Evolutionary conservation across 192 early-diverging fungal species (phyloP).

Genomic region (Gigaspora rosea): DNA sequence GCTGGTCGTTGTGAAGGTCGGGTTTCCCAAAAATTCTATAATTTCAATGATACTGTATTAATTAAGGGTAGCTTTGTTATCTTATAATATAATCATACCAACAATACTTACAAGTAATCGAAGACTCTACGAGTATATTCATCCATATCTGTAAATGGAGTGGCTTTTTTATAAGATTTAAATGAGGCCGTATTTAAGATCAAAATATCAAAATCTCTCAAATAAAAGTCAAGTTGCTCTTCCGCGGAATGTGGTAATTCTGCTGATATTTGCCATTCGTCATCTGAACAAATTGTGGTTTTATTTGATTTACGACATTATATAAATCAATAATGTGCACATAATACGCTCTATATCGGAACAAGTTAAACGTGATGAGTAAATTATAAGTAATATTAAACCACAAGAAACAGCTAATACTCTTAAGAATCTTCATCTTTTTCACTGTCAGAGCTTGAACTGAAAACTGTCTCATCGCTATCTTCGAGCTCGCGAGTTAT

Average conservation of each 20-base stretch:
- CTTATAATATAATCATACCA: background rate
- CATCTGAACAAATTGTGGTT: background rate
- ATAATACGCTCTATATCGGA: background rate
- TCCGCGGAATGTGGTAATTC: background rate
- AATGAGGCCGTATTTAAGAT: constrained; percentile 16
- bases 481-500: background rate
- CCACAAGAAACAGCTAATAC: background rate
- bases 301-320: background rate
- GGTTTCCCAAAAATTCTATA: background rate
- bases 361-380: background rate
- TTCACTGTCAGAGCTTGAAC: background rate
- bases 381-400: background rate
- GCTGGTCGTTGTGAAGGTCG: background rate
- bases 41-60: background rate
- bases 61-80: background rate
- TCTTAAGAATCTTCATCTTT: constrained; percentile 5
- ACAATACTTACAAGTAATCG: background rate
- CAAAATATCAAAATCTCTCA: background rate
- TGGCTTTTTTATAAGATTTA: background rate
- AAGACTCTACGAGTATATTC: background rate
- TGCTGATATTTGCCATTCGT: constrained; percentile 9
- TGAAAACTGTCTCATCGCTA: background rate
- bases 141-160: background rate
- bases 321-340: background rate
- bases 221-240: background rate